These are phyloP conservation scores for Poronia punctata DNA, from an alignment of 495 filamentous ascomycete species.

Conservation along the genomic window DNA sequence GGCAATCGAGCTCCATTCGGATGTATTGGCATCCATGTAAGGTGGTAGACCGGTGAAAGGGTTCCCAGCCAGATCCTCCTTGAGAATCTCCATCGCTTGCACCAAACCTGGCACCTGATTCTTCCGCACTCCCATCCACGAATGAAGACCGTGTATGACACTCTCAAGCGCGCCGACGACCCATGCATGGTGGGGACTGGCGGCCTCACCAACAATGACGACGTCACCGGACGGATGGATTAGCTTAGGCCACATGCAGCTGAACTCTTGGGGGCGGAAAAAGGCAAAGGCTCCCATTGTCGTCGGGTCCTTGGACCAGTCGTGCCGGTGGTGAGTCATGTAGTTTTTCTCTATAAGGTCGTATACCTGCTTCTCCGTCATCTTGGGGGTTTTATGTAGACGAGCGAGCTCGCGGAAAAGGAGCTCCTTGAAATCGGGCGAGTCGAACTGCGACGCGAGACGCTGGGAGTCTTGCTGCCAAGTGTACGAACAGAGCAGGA, in stretches of 20 bases:
- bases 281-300: conserved; percentile 39
- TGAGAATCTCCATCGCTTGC: too few relatives aligned
- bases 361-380: conserved; percentile 6
- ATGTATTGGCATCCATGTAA: too few relatives aligned
- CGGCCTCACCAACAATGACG: conserved; percentile 33
- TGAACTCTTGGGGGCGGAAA: conserved; percentile 40
- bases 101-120: too few relatives aligned
- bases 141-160: too few relatives aligned
- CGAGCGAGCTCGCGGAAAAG: conserved; percentile 21
- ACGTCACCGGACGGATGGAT: conserved; percentile 18
- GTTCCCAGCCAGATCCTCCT: too few relatives aligned
- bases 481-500: conserved; percentile 38
- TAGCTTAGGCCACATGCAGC: conserved; percentile 23
- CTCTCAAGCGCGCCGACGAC: conserved; percentile 31
- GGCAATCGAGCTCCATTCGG: too few relatives aligned
- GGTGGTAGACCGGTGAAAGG: too few relatives aligned
- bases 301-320: conserved; percentile 31
- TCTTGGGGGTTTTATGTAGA: conserved; percentile 1
- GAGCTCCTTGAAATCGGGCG: conserved; percentile 20
- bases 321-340: conserved; percentile 26
- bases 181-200: conserved; percentile 38
- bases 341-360: conserved; percentile 13
- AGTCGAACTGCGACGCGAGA: conserved; percentile 18
- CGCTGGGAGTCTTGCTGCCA: conserved; percentile 36
- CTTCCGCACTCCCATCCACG: too few relatives aligned